Percentiles rank a stretch among this genome's conserved stretches.
These are phyloP conservation scores for Apophysomyces trapeziformis DNA, from an alignment of 371 early-diverging fungal species.

Conservation along the genomic window DNA sequence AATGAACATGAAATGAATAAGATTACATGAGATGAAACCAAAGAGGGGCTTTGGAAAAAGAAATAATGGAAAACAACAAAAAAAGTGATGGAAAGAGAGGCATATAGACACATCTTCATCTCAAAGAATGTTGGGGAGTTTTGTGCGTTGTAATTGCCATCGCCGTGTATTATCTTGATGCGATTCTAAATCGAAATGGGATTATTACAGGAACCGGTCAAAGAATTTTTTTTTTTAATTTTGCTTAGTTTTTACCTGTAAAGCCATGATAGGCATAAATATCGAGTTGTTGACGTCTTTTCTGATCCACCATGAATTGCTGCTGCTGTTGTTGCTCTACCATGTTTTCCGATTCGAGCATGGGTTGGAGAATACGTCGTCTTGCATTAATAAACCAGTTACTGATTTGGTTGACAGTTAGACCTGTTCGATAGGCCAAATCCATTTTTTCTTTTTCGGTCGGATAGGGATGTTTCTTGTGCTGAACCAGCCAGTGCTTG, in stretches of 20 bases:
- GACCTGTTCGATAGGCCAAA: slow-evolving; percentile 65
- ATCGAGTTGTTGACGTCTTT: slow-evolving; percentile 29
- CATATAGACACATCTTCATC: neutral
- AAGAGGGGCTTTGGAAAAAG: neutral
- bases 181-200: neutral
- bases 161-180: slow-evolving; percentile 5
- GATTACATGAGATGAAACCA: slow-evolving; percentile 5
- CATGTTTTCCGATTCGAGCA: slow-evolving; percentile 43
- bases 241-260: slow-evolving; percentile 17
- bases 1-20: slow-evolving; percentile 4
- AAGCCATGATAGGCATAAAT: slow-evolving; percentile 32
- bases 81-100: too few relatives aligned
- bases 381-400: slow-evolving; percentile 94
- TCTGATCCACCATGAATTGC: slow-evolving; percentile 16
- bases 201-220: too few relatives aligned
- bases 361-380: slow-evolving; percentile 66
- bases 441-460: slow-evolving; percentile 76
- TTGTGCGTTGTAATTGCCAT: slow-evolving; percentile 6
- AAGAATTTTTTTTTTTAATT: neutral
- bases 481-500: slow-evolving; percentile 75
- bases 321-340: slow-evolving; percentile 21
- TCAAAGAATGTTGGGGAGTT: neutral
- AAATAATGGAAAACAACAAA: too few relatives aligned
- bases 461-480: slow-evolving; percentile 85
- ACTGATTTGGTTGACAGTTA: slow-evolving; percentile 80